Conservation (phyloP, 1,139 yeast species). For the Magnusiomyces magnusii region DNA sequence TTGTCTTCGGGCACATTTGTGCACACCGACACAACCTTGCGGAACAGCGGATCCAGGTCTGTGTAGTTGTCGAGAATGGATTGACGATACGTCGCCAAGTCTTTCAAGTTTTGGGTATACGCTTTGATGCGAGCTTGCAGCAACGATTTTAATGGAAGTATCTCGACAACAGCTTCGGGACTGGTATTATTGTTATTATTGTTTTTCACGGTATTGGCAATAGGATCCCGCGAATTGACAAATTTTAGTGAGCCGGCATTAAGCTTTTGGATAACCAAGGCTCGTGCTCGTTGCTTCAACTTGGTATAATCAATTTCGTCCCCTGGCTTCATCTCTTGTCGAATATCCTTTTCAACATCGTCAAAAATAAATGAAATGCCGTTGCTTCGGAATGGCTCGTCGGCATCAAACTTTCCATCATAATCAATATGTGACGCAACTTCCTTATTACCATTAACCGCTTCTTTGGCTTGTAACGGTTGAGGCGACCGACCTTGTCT, state of each 20-base stretch:
- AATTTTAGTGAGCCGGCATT: neutral
- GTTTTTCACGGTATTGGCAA: neutral
- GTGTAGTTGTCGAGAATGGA: slow-evolving; percentile 24
- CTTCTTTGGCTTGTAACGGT: neutral
- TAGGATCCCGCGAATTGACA: neutral
- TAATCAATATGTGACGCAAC: slow-evolving; percentile 27
- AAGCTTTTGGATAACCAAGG: neutral
- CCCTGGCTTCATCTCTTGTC: neutral
- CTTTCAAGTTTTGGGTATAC: neutral
- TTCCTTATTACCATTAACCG: neutral
- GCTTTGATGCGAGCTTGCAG: slow-evolving; percentile 75
- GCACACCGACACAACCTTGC: slow-evolving; percentile 83
- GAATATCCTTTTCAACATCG: neutral
- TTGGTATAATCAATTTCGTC: neutral
- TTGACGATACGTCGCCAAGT: neutral
- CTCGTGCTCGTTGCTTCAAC: neutral
- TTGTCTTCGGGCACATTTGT: slow-evolving; percentile 73
- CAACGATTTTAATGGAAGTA: slow-evolving; percentile 49
- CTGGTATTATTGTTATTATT: neutral
- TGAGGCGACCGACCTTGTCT: slow-evolving; percentile 16
- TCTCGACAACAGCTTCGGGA: neutral
- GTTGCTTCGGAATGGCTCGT: slow-evolving; percentile 70
- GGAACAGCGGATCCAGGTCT: slow-evolving; percentile 73
- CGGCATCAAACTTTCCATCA: slow-evolving; percentile 65
- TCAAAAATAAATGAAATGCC: neutral